A percentile compares a stretch with the other conserved stretches of the same genome.
phyloP scores from a whole-genome alignment of 805 yeast genomes.

The Hermanozyma aechmeae region DNA sequence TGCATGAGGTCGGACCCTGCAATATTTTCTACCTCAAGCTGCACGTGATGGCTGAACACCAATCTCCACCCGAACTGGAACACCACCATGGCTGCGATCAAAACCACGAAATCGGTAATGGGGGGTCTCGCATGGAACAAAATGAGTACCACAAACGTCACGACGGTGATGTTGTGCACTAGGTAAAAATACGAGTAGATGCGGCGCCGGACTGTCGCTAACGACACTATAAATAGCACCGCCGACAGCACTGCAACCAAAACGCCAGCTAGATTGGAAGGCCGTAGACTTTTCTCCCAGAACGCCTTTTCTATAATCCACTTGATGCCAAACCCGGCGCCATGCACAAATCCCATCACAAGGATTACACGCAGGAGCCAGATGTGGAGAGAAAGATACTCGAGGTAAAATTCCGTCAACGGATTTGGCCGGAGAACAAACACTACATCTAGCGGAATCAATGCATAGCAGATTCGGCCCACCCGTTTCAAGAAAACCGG shows the following conservation, averaged over 20 bases:
- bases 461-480: constrained; percentile 53
- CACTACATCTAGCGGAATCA: constrained; percentile 50
- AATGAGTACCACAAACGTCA: constrained; percentile 35
- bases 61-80: constrained; percentile 16
- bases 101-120: constrained; percentile 28
- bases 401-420: constrained; percentile 37
- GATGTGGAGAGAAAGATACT: constrained; percentile 50
- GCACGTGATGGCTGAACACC: no score
- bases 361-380: constrained; percentile 60
- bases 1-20: constrained; percentile 12
- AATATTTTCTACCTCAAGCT: constrained; percentile 10
- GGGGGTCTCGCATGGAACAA: constrained; percentile 67
- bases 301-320: constrained; percentile 36
- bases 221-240: constrained; percentile 34
- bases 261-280: constrained; percentile 44
- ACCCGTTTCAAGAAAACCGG: constrained; percentile 38
- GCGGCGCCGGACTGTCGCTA: constrained; percentile 39
- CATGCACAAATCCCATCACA: constrained; percentile 37
- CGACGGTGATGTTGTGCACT: constrained; percentile 44
- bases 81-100: constrained; percentile 15
- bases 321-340: constrained; percentile 39
- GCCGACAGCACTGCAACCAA: constrained; percentile 26
- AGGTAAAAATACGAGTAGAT: constrained; percentile 47
- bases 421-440: constrained; percentile 51
- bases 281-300: constrained; percentile 19